These are phyloP conservation scores for Amborella trichopoda DNA, from an alignment of 164 flowering plant species.

Conservation along the genomic window DNA sequence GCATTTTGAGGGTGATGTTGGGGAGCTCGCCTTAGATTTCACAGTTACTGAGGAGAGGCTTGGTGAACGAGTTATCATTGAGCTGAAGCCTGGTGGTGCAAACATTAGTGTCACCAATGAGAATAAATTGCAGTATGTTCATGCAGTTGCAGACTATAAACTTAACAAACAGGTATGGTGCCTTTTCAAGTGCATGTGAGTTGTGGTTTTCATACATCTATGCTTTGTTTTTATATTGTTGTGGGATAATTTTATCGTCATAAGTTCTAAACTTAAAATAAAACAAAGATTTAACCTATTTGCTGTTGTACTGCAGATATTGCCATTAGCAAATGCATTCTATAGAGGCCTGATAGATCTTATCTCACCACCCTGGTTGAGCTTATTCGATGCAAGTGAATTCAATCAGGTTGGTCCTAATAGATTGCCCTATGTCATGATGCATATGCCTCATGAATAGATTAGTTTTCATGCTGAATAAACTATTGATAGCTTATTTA, in stretches of 20 bases:
- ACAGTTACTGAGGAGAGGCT: slow-evolving; percentile 83
- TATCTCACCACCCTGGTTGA: slow-evolving; percentile 89
- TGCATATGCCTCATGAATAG: too few relatives aligned
- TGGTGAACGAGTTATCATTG: slow-evolving; percentile 57
- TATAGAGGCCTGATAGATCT: slow-evolving; percentile 86
- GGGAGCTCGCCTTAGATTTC: slow-evolving; percentile 85
- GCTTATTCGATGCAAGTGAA: slow-evolving; percentile 87
- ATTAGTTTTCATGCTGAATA: too few relatives aligned
- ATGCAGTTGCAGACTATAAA: slow-evolving; percentile 97
- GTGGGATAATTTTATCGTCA: too few relatives aligned
- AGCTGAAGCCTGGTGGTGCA: slow-evolving; percentile 91
- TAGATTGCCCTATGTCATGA: too few relatives aligned
- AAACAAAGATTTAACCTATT: too few relatives aligned
- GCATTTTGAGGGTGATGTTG: slow-evolving; percentile 83
- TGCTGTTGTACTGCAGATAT: slow-evolving; percentile 43
- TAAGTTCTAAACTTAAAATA: too few relatives aligned
- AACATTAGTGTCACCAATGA: slow-evolving; percentile 80
- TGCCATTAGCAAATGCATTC: slow-evolving; percentile 91
- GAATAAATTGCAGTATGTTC: slow-evolving; percentile 89
- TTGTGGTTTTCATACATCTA: too few relatives aligned
- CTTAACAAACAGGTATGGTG: slow-evolving; percentile 78
- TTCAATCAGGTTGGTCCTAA: slow-evolving; percentile 99
- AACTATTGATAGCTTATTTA: too few relatives aligned
- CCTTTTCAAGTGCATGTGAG: neutral
- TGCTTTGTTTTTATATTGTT: too few relatives aligned